A percentile compares a stretch with the other conserved stretches of the same genome.
Conservation (phyloP, 441 rosid genomes). For the Rhodomyrtus psidioides region DNA sequence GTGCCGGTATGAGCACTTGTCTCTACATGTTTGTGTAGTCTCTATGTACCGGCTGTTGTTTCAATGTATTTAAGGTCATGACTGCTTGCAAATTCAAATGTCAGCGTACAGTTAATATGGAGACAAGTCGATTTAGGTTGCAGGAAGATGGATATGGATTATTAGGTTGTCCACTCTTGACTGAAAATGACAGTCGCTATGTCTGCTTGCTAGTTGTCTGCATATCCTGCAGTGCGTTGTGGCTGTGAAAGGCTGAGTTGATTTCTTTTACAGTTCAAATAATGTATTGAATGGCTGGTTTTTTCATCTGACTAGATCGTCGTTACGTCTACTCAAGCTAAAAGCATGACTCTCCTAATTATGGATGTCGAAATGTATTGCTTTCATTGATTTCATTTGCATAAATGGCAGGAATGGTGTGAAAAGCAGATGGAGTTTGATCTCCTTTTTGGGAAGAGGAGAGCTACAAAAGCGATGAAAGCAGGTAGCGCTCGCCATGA, state of each 20-base stretch:
- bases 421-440: conserved; percentile 67
- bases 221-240: neutral
- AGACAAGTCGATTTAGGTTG: neutral
- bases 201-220: neutral
- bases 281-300: neutral
- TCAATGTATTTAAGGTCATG: neutral
- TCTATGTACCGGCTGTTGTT: neutral
- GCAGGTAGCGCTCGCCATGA: conserved; percentile 62
- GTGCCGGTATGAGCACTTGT: neutral
- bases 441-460: conserved; percentile 32
- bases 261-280: fast-evolving
- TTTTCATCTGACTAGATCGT: neutral
- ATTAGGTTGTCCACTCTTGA: neutral
- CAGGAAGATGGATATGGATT: neutral
- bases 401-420: conserved; percentile 69
- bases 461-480: conserved; percentile 57
- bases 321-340: neutral
- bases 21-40: neutral
- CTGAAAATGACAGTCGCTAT: neutral
- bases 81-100: neutral
- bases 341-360: neutral
- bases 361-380: neutral
- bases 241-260: neutral
- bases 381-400: neutral
- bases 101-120: neutral